phyloP scores from a whole-genome alignment of 1,284 basidiomycete species.

The Pseudozyma tsukubaensis region DNA sequence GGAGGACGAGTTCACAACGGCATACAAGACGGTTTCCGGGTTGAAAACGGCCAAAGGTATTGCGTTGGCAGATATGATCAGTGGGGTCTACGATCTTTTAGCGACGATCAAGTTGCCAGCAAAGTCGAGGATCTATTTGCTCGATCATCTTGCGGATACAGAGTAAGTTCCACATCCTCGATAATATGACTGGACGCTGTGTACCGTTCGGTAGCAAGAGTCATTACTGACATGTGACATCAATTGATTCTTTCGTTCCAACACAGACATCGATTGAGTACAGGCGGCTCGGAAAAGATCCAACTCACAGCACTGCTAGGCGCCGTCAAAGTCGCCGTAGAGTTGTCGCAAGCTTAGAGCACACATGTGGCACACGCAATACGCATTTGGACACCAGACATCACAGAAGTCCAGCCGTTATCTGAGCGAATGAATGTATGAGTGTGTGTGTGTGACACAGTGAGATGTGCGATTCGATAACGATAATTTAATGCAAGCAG shows the following conservation, averaged over 20 bases:
- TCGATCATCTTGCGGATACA: slow-evolving; percentile 86
- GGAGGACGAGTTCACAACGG: slow-evolving; percentile 92
- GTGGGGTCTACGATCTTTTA: slow-evolving; percentile 90
- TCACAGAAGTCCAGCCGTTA: too few species aligned
- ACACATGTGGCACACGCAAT: not conserved
- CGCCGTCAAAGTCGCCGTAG: slow-evolving; percentile 92
- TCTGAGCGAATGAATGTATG: too few species aligned
- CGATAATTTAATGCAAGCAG: too few species aligned
- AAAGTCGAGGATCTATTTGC: slow-evolving; percentile 85
- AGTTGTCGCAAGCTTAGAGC: slow-evolving; percentile 70
- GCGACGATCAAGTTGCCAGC: slow-evolving; percentile 86
- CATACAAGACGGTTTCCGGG: slow-evolving; percentile 84
- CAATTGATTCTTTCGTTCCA: not conserved
- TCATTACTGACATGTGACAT: too few species aligned
- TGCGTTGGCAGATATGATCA: slow-evolving; percentile 93
- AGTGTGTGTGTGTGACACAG: too few species aligned
- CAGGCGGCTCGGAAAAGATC: slow-evolving; percentile 92
- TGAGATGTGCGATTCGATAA: not conserved
- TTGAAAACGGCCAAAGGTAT: slow-evolving; percentile 92
- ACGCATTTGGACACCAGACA: not conserved
- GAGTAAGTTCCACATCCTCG: slow-evolving; percentile 74
- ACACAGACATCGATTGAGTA: slow-evolving; percentile 86
- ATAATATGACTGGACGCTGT: not conserved
- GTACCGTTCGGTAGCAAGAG: not conserved
- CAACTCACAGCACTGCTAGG: slow-evolving; percentile 91